These are phyloP conservation scores for Penicillium sp. DNA, from an alignment of 2,329 filamentous ascomycete species.

Conservation along the genomic window DNA sequence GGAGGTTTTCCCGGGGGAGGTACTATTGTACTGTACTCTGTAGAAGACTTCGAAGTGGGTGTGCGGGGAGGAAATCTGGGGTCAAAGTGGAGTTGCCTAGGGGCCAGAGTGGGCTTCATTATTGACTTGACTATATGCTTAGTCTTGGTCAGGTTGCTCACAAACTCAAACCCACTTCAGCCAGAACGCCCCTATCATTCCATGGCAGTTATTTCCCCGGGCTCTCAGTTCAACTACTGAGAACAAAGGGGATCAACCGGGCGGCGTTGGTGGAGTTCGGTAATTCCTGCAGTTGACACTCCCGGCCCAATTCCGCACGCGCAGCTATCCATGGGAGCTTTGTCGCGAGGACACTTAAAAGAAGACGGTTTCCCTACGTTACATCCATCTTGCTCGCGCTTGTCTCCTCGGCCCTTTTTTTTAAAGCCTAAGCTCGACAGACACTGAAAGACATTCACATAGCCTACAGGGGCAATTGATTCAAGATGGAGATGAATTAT, in stretches of 20 bases:
- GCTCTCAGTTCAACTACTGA: no score
- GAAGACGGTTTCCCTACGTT: background rate
- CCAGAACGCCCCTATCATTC: background rate
- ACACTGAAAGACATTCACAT: background rate
- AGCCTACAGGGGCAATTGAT: background rate
- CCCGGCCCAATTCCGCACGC: slow-evolving; percentile 11
- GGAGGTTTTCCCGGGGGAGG: no score
- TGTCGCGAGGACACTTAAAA: background rate
- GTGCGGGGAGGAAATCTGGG: slow-evolving; percentile 15
- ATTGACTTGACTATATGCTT: no score
- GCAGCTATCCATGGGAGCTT: background rate
- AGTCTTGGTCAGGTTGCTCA: background rate
- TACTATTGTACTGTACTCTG: no score
- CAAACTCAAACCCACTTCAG: background rate
- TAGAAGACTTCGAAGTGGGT: background rate
- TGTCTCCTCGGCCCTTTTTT: background rate
- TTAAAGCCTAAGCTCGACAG: background rate
- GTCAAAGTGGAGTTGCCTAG: slow-evolving; percentile 6
- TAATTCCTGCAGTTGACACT: background rate
- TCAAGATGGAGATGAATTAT: slow-evolving; percentile 52
- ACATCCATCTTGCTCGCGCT: background rate
- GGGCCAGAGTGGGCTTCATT: background rate
- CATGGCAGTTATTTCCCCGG: background rate
- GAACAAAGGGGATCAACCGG: background rate
- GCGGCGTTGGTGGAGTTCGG: slow-evolving; percentile 4